Conservation (phyloP, 2,329 filamentous ascomycete species). For the Seiridium unicorne region DNA sequence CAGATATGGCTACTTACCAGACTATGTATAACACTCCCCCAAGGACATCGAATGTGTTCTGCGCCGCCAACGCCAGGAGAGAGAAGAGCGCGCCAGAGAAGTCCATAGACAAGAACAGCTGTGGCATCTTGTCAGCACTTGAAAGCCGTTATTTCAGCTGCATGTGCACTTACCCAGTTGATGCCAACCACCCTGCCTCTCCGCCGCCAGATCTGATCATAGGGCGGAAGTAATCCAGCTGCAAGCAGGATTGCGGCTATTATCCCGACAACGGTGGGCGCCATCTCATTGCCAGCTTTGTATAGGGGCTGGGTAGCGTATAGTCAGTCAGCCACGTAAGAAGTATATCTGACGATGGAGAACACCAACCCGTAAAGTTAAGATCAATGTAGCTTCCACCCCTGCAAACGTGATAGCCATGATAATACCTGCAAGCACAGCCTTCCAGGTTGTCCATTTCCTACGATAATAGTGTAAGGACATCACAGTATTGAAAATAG, state of each 20-base stretch:
- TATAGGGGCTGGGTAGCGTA: conserved; percentile 46
- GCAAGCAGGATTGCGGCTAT: conserved; percentile 56
- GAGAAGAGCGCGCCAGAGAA: conserved; percentile 62
- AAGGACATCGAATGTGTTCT: conserved; percentile 59
- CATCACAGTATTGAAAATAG: neutral
- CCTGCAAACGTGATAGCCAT: conserved; percentile 47
- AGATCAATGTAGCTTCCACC: conserved; percentile 53
- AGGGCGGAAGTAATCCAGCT: conserved; percentile 57
- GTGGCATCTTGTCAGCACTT: neutral
- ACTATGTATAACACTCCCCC: conserved; percentile 60
- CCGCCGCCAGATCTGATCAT: conserved; percentile 61
- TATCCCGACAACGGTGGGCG: conserved; percentile 55
- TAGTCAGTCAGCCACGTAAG: neutral
- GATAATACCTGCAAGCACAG: conserved; percentile 35
- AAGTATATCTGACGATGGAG: conserved; percentile 13
- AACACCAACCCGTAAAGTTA: conserved; percentile 47
- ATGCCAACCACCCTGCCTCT: conserved; percentile 61
- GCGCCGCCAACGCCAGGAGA: conserved; percentile 59
- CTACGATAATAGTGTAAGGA: conserved; percentile 21
- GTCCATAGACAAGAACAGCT: conserved; percentile 58
- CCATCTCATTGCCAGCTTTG: conserved; percentile 48
- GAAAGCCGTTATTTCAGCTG: conserved; percentile 14
- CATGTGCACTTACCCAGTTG: conserved; percentile 36
- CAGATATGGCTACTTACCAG: conserved; percentile 41
- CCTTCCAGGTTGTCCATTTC: conserved; percentile 46